Evolutionary conservation across 139 green algal species (phyloP).

Genomic region (Penium margaritaceum): DNA sequence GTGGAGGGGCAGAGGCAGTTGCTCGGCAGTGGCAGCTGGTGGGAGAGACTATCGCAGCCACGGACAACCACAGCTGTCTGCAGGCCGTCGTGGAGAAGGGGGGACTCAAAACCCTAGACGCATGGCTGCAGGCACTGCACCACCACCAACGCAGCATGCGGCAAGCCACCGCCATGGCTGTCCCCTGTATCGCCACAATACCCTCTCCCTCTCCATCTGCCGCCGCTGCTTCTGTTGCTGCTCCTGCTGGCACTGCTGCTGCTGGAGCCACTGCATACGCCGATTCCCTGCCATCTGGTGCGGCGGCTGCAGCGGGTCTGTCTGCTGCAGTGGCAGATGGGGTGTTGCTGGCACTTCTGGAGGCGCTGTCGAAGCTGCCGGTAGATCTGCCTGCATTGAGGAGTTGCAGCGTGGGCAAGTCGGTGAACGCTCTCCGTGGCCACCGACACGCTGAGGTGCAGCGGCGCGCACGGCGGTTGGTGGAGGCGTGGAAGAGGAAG

Average conservation of each 20-base stretch:
- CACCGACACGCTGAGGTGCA: conserved; percentile 27
- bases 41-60: no score
- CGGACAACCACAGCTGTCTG: conserved; percentile 10
- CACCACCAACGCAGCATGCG: conserved; percentile 1
- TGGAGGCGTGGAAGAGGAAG: conserved; percentile 28
- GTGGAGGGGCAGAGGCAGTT: no score
- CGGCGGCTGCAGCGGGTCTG: not conserved
- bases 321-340: no score
- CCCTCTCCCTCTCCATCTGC: no score
- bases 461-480: conserved; percentile 1
- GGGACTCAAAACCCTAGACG: conserved; percentile 21
- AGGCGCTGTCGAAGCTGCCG: conserved; percentile 10
- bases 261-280: no score
- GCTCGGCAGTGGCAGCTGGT: no score
- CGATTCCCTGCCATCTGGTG: no score
- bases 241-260: no score
- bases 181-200: no score
- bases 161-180: not conserved
- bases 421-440: conserved; percentile 19
- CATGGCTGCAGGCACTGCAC: conserved; percentile 29
- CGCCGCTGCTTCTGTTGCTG: no score
- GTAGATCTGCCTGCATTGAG: conserved; percentile 21
- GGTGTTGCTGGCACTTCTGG: conserved; percentile 11
- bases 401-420: conserved; percentile 24
- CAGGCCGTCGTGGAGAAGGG: conserved; percentile 18